phyloP scores from a whole-genome alignment of 2,329 filamentous ascomycete species.

The Gnomoniopsis smithogilvyi region DNA sequence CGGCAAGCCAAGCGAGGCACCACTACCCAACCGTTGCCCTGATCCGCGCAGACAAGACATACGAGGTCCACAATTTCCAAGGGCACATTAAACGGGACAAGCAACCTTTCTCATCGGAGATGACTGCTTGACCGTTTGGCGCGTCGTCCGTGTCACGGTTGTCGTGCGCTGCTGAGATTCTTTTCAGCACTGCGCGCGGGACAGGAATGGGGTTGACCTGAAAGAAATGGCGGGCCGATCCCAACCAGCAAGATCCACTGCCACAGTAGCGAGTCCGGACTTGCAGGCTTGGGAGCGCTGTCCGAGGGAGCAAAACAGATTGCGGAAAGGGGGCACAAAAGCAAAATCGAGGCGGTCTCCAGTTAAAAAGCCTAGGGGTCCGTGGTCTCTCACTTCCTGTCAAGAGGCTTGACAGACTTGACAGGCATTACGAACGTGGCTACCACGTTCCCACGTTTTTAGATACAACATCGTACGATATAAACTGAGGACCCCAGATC shows the following conservation, averaged over 20 bases:
- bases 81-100: too few relatives aligned
- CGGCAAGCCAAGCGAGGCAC: too few relatives aligned
- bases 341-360: neutral
- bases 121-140: too few relatives aligned
- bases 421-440: constrained; percentile 15
- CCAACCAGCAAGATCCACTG: neutral
- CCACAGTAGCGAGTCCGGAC: neutral
- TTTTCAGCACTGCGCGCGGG: too few relatives aligned
- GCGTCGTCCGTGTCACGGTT: too few relatives aligned
- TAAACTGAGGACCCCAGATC: constrained; percentile 1
- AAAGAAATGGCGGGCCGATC: neutral
- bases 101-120: too few relatives aligned
- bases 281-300: neutral
- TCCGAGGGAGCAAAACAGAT: neutral
- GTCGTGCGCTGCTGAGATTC: too few relatives aligned
- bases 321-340: neutral
- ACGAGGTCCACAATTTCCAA: too few relatives aligned
- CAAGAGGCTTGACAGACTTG: neutral
- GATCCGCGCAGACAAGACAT: too few relatives aligned
- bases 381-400: neutral
- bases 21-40: too few relatives aligned
- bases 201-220: neutral
- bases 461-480: constrained; percentile 5
- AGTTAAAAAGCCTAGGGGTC: neutral
- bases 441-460: constrained; percentile 11